These are phyloP conservation scores for Sporobolomyces roseus DNA, from an alignment of 768 basidiomycete genomes.

Conservation along the genomic window DNA sequence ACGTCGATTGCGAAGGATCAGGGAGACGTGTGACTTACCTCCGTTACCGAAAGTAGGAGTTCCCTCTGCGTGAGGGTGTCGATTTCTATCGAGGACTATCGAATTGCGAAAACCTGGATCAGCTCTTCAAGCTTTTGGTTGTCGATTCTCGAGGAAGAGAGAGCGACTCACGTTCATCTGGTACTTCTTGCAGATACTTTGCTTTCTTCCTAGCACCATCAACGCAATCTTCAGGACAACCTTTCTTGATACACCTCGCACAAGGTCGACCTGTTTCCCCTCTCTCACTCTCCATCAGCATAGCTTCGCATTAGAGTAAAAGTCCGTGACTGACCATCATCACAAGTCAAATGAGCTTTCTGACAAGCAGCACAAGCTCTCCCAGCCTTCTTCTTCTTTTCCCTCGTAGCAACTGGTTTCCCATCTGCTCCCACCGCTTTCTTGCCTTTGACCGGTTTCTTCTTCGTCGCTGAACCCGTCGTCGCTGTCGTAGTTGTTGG, in stretches of 20 bases:
- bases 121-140: too few species aligned
- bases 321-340: too few species aligned
- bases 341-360: conserved; percentile 96
- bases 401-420: conserved; percentile 10
- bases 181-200: conserved; percentile 90
- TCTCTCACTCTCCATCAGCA: too few species aligned
- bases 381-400: conserved; percentile 79
- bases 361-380: conserved; percentile 94
- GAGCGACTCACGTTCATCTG: conserved; percentile 68
- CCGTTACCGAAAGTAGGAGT: neutral
- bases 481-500: neutral
- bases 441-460: conserved; percentile 1
- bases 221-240: conserved; percentile 77
- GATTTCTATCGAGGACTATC: neutral
- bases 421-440: conserved; percentile 22
- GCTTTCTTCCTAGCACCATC: conserved; percentile 98
- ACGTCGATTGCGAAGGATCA: too few species aligned
- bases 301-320: too few species aligned
- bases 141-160: too few species aligned
- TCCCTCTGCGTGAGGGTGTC: neutral
- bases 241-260: conserved; percentile 90
- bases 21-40: neutral
- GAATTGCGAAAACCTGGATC: too few species aligned
- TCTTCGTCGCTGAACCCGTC: neutral
- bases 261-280: too few species aligned